These are phyloP conservation scores for Mycena sanguinolenta DNA, from an alignment of 768 basidiomycete genomes.

Conservation along the genomic window DNA sequence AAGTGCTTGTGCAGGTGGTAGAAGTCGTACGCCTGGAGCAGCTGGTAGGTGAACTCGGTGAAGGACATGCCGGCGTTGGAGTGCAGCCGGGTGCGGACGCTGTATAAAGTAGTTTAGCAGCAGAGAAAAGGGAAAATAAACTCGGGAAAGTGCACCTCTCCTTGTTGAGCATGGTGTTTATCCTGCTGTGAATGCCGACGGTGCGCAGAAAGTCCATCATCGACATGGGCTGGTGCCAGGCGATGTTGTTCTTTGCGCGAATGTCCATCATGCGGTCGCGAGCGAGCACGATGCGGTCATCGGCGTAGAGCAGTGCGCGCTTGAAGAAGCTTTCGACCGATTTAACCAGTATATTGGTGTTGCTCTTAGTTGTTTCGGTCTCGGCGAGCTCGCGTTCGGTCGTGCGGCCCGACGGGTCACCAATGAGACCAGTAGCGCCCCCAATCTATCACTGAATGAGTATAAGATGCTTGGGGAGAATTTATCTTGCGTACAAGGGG, in stretches of 20 bases:
- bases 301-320: conserved; percentile 73
- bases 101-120: conserved; percentile 44
- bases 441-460: conserved; percentile 78
- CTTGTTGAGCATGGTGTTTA: conserved; percentile 90
- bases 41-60: conserved; percentile 97
- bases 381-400: conserved; percentile 84
- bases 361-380: conserved; percentile 68
- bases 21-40: conserved; percentile 98
- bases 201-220: conserved; percentile 88
- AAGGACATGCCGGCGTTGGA: conserved; percentile 95
- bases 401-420: conserved; percentile 93
- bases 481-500: conserved; percentile 75
- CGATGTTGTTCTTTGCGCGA: conserved; percentile 63
- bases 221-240: conserved; percentile 82
- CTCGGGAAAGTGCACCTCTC: conserved; percentile 75
- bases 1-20: conserved; percentile 74
- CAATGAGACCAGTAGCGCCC: conserved; percentile 95
- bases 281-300: conserved; percentile 45
- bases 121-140: neutral
- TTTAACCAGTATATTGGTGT: conserved; percentile 72
- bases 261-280: conserved; percentile 35
- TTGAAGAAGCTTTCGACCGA: conserved; percentile 82
- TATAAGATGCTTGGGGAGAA: neutral
- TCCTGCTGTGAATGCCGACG: conserved; percentile 84
- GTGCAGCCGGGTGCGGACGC: conserved; percentile 84